Base-by-base conservation (phyloP, 495 filamentous ascomycete species). In the Daldinia loculata region DNA sequence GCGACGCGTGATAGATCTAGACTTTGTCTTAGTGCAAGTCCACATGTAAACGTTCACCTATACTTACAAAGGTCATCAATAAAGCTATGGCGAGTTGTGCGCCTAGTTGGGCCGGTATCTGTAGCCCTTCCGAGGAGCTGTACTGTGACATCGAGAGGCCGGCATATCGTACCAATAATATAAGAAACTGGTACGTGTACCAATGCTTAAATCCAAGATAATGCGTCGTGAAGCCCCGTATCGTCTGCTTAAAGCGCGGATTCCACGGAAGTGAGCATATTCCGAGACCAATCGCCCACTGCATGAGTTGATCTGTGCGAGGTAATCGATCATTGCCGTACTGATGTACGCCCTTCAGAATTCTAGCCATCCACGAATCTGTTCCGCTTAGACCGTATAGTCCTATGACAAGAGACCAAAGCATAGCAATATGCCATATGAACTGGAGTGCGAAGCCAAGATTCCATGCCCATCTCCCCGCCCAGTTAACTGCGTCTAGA, bases 261-360 rank as follows among this genome's bases (percentile, higher is more conserved):
- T 94, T 94, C 91, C 92, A 97, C 88, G 90, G 93, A 12, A 89
- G 76, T 2, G 89, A 85, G 6, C 87, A 69, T 27, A 90, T 67
- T 26, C 86, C 87, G 2, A 85, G 77, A 22, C 84, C 65, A 27
- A 90, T 79, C 15, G 80, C 81, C 84, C 80, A 80, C 76, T 67
- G 36, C 73, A 83, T 66, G 79, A 88, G 64, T 71, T 58, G 62
- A 61, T 81, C 77, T 5, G 77, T 22, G 12, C 66, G 61, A 30
- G 80, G 80, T 24, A 82, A 61, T 22, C 56, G 12, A 2, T 41
- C 27, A 26, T 67, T 22, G 39, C 27, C 52, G 30, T 43, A 80
- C 74, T 63, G 77, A 74, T 69, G 81, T 26, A 66, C 80, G 75
- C 34, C 65, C 55, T 61, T 75, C 68, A 74, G 77, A 80, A 41